phyloP scores from a whole-genome alignment of 768 basidiomycete genomes.

The Russula sp. region DNA sequence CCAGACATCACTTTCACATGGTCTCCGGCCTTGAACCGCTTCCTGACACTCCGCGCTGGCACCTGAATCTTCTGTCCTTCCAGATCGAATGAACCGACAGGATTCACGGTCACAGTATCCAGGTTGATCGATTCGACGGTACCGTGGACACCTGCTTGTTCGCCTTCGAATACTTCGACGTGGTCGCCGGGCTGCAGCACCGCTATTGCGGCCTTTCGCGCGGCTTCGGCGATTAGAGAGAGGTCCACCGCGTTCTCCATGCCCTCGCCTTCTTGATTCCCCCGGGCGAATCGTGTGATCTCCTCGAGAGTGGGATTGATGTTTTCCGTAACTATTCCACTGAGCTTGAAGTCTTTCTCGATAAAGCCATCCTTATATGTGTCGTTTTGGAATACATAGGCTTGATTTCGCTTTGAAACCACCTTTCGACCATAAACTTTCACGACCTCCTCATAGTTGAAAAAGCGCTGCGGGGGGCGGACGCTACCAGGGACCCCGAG shows the following conservation, averaged over 20 bases:
- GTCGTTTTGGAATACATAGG: constrained; percentile 87
- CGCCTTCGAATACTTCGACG: constrained; percentile 96
- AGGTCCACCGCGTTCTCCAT: constrained; percentile 72
- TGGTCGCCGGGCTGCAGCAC: constrained; percentile 98
- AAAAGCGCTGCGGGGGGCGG: constrained; percentile 88
- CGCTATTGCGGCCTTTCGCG: constrained; percentile 84
- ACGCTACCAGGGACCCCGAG: constrained; percentile 47
- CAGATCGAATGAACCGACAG: constrained; percentile 68
- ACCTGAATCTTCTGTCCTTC: constrained; percentile 85
- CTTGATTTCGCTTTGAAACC: constrained; percentile 69
- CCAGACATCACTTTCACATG: constrained; percentile 99
- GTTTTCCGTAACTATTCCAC: constrained; percentile 74
- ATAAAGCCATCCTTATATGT: constrained; percentile 94
- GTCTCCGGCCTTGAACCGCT: constrained; percentile 94
- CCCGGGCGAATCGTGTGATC: constrained; percentile 83
- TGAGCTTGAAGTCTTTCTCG: constrained; percentile 91
- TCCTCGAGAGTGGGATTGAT: constrained; percentile 96
- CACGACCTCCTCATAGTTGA: constrained; percentile 89
- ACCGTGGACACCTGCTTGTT: constrained; percentile 91
- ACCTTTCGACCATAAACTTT: constrained; percentile 80
- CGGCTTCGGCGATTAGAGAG: constrained; percentile 88
- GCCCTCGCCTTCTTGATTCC: constrained; percentile 65
- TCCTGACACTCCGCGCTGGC: constrained; percentile 84
- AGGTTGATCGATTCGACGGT: constrained; percentile 85
- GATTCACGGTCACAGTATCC: constrained; percentile 83